Evolutionary conservation across 2,329 filamentous ascomycete genomes (phyloP), one percentile per base, ranked within the genome.

Genomic region (Colletotrichum orchidophilum): DNA sequence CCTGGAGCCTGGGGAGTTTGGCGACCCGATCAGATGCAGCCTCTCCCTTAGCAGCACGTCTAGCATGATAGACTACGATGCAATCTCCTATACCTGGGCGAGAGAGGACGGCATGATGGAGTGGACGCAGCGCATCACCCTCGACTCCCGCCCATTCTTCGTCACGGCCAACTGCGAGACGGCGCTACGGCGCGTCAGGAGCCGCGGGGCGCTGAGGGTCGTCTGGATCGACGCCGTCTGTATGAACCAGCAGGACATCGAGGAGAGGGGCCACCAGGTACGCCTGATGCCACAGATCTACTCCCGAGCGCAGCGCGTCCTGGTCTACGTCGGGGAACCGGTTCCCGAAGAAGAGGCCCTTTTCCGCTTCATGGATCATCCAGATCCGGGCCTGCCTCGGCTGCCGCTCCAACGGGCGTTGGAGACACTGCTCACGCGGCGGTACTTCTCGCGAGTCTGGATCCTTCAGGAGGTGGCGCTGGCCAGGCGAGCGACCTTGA

Each of bases 81-180:
- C 80, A 29, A 77, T 82, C 61, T 82, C 81, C 3, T 82, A 82
- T 35, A 80, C 80, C 27, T 81, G 80, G 80, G 79, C 78, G n/a
- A 73, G 73, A 11, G 74, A 75, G 18, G 73, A 59, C 18, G 24
- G 21, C 3, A 3, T 4, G 1, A 62, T 64, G 24, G 58, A 55
- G 2, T 24, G 49, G 39, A 65, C 33, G 9, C 9, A 11, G 7
- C 9, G 15, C 5, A 55, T 72, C 1, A 13, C 2, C 1, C 18
- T 72, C 3, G 13, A 58, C 26, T n/a, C n/a, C 2, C n/a, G 1
- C 11, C 8, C 31, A 0, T 66, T 71, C 13, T 1, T 9, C 1
- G 58, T 66, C 18, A 71, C 66, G 1, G 15, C 24, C 6, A 72
- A 63, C 2, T 66, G 62, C 15, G 62, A 49, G n/a, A 21, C 52